Base-by-base conservation (phyloP, 2,329 filamentous ascomycete species). In the Cladosporium halotolerans region DNA sequence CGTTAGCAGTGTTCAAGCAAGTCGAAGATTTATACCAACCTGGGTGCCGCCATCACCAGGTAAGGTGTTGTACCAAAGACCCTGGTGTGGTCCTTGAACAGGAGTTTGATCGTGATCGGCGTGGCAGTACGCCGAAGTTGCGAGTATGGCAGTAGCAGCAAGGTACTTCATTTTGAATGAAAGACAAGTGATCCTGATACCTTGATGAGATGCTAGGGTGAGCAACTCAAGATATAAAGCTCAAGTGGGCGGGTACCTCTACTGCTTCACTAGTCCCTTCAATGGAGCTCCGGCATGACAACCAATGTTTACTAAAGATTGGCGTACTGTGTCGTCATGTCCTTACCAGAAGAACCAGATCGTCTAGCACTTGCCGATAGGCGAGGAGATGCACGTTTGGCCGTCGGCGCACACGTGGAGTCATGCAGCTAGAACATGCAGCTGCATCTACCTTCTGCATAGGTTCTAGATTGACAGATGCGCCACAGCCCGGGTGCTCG, bases 41-140 rank as follows among this genome's bases (percentile, higher is more conserved):
- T 93, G 88, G 38, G 83, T 93, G 53, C 88, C 89, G 23, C 89
- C 88, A 70, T 93, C 89, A 34, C 88, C 89, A 3, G 89, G 89
- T 4, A 95, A 73, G 1, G 76, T 83, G 68, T 89, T 92, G 70
- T 92, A 95, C 89, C 89, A 95, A 43, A 93, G 68, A 28, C 81
- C 79, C 67, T 87, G 77, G 62, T 85, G 85, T 40, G 89, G 88
- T 0, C 89, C 88, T 28, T 79, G 72, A 46, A 86, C 73, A 42
- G 79, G 70, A 55, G 79, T 76, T 67, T 89, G 84, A 52, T 74
- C 74, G 55, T 82, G 76, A 52, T 73, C 55, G 46, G 76, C 78
- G 63, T 89, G 86, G 51, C 82, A 83, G 52, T 76, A 67, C 19
- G 73, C 81, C 49, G 76, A 62, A 42, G 78, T 77, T 31, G 75